phyloP scores from a whole-genome alignment of 2,329 filamentous ascomycete species.

The Ilyonectria sp. region DNA sequence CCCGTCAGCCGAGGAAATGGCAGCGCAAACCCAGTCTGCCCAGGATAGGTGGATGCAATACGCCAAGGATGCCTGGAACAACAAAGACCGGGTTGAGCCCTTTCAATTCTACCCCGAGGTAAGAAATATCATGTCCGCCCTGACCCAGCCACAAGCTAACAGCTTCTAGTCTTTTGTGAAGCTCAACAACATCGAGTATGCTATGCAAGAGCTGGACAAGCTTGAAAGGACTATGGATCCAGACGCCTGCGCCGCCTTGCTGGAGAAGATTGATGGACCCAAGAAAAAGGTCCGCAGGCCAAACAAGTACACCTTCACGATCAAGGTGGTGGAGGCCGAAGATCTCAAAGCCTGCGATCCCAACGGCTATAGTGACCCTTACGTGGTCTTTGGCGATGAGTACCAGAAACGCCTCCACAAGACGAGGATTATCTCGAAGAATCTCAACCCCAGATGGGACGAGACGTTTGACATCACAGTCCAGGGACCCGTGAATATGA shows the following conservation, averaged over 20 bases:
- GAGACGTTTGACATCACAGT: constrained; percentile 97
- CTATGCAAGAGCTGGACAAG: constrained; percentile 91
- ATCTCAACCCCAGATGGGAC: constrained; percentile 95
- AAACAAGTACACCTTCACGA: constrained; percentile 96
- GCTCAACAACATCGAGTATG: constrained; percentile 97
- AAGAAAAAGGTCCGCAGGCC: constrained; percentile 75
- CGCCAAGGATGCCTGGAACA: constrained; percentile 93
- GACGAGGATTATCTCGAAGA: constrained; percentile 91
- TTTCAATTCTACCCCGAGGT: constrained; percentile 97
- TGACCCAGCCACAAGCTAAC: constrained; percentile 48
- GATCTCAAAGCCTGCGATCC: constrained; percentile 98
- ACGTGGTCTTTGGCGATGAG: constrained; percentile 96
- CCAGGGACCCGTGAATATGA: constrained; percentile 90
- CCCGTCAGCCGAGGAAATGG: constrained; percentile 88
- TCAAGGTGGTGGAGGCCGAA: constrained; percentile 98
- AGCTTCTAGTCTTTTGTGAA: constrained; percentile 88
- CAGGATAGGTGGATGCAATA: constrained; percentile 95
- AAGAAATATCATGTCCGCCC: constrained; percentile 48
- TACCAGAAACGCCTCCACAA: constrained; percentile 97
- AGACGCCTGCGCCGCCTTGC: constrained; percentile 87
- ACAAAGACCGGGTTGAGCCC: constrained; percentile 93
- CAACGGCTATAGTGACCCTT: constrained; percentile 94
- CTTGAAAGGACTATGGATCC: constrained; percentile 92
- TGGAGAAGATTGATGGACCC: constrained; percentile 82
- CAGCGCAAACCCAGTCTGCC: constrained; percentile 81